These are phyloP conservation scores for Candida anglica DNA, from an alignment of 805 yeast genomes.

Conservation along the genomic window DNA sequence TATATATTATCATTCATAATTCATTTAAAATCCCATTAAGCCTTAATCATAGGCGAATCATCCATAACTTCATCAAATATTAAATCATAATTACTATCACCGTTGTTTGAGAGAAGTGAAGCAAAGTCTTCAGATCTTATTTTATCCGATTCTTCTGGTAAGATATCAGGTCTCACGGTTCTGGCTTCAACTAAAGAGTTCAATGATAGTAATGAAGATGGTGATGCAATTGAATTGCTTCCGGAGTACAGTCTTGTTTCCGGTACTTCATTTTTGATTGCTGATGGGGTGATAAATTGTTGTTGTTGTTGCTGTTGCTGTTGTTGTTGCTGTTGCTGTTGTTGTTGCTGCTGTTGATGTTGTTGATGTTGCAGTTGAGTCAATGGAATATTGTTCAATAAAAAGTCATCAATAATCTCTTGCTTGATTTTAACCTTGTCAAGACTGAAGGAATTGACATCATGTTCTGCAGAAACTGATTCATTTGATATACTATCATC, in stretches of 20 bases:
- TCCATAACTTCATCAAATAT: slow-evolving; percentile 27
- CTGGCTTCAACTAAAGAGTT: slow-evolving; percentile 14
- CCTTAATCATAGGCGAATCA: slow-evolving; percentile 20
- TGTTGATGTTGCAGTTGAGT: slow-evolving; percentile 6
- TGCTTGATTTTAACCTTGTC: slow-evolving; percentile 29
- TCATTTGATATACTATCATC: slow-evolving; percentile 12
- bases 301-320: slow-evolving; percentile 1
- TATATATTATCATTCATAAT: too few species aligned
- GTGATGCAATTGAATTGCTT: slow-evolving; percentile 18
- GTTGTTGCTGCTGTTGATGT: neutral
- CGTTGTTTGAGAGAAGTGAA: too few species aligned
- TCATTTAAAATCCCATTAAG: slow-evolving; percentile 8
- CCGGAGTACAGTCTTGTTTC: neutral
- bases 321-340: slow-evolving; percentile 2
- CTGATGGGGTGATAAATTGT: neutral
- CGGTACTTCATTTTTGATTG: neutral
- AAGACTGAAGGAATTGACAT: slow-evolving; percentile 5
- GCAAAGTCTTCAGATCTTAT: neutral
- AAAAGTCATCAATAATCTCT: slow-evolving; percentile 37
- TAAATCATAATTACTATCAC: slow-evolving; percentile 14
- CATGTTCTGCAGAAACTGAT: slow-evolving; percentile 10
- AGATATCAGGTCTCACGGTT: neutral
- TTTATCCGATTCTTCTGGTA: neutral
- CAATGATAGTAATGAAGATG: slow-evolving; percentile 32
- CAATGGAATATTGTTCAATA: slow-evolving; percentile 32